Evolutionary conservation across 2,329 filamentous ascomycete genomes (phyloP).

Genomic region (Colletotrichum lini): DNA sequence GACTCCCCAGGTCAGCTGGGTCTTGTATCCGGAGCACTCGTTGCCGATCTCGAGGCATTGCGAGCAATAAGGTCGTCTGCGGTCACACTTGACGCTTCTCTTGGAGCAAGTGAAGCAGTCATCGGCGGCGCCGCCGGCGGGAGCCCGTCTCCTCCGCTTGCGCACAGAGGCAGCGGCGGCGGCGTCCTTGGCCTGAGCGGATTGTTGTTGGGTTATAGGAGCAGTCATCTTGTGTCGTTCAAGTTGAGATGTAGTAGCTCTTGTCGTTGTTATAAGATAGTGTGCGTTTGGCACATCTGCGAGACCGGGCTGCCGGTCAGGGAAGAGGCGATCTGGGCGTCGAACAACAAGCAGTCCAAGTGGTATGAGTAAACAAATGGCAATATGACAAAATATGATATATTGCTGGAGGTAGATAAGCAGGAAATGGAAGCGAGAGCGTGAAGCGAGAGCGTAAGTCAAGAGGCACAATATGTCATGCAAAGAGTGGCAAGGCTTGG

Average conservation of each 20-base stretch:
- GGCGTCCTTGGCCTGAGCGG: conserved; percentile 62
- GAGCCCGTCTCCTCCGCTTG: conserved; percentile 89
- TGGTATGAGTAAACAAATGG: conserved; percentile 27
- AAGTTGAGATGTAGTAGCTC: conserved; percentile 11
- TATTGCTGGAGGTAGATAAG: conserved; percentile 22
- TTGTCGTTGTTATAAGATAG: no score
- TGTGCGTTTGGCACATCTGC: conserved; percentile 31
- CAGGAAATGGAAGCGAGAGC: conserved; percentile 19
- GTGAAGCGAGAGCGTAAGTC: conserved; percentile 31
- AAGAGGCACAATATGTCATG: conserved; percentile 31
- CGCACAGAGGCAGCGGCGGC: conserved; percentile 65
- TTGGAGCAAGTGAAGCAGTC: conserved; percentile 96
- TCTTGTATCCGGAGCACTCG: conserved; percentile 97
- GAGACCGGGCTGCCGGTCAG: conserved; percentile 22
- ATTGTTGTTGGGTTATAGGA: conserved; percentile 41
- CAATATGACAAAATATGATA: conserved; percentile 20
- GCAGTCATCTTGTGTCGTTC: conserved; percentile 39
- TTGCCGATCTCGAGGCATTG: conserved; percentile 93
- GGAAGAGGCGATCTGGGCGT: conserved; percentile 2
- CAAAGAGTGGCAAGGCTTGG: conserved; percentile 31
- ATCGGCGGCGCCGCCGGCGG: conserved; percentile 89
- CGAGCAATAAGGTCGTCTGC: conserved; percentile 92
- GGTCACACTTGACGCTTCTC: conserved; percentile 87
- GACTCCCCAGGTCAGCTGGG: conserved; percentile 95
- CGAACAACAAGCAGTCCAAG: conserved; percentile 14